These are phyloP conservation scores for Prunus yedoensis DNA, from an alignment of 331 rosid species.

Conservation along the genomic window DNA sequence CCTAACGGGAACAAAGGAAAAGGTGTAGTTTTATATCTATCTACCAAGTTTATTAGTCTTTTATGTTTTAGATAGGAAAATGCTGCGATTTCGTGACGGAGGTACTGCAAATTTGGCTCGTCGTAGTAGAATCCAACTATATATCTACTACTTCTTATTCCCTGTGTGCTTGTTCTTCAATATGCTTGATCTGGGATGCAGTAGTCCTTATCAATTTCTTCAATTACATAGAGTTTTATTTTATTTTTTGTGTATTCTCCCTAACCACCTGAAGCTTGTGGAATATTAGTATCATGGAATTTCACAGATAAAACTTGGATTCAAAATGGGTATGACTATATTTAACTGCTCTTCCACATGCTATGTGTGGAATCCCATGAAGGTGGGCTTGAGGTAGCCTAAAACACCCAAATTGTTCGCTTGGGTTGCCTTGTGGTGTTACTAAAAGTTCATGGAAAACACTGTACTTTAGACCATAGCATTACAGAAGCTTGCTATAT, in stretches of 20 bases:
- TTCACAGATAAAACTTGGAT: background rate
- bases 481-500: background rate
- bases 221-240: background rate
- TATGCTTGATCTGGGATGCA: background rate
- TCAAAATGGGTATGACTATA: background rate
- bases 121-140: background rate
- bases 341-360: background rate
- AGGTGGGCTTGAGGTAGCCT: background rate
- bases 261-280: background rate
- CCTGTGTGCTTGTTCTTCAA: background rate
- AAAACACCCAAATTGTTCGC: background rate
- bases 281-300: background rate
- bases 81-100: background rate
- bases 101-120: background rate
- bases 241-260: background rate
- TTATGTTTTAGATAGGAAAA: background rate
- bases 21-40: conserved; percentile 50
- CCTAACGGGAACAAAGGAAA: conserved; percentile 42
- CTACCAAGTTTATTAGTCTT: conserved; percentile 1
- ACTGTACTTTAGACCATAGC: background rate
- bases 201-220: background rate
- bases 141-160: background rate
- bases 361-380: background rate
- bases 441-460: background rate
- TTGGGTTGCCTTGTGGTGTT: background rate